Conservation (phyloP, 805 yeast species). For the Diddensiella transvaalensis region DNA sequence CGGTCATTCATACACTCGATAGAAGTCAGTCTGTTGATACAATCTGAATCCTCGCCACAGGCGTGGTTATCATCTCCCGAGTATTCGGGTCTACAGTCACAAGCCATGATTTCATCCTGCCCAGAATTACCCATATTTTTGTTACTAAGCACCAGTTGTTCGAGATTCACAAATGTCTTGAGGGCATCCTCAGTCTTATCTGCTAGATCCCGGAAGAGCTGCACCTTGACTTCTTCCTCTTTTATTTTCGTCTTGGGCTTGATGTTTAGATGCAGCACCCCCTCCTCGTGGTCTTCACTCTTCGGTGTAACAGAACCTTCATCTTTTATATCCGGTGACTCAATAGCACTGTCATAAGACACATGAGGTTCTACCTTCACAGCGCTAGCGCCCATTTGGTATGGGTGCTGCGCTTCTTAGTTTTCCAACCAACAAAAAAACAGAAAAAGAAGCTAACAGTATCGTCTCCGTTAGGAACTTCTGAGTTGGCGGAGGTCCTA, state of each 20-base stretch:
- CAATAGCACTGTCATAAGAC: background rate
- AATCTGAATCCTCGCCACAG: conserved; percentile 81
- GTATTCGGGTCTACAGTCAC: conserved; percentile 71
- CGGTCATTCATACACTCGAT: conserved; percentile 80
- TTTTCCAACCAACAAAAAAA: no score
- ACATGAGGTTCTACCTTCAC: background rate
- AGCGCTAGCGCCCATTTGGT: background rate
- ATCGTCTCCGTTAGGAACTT: no score
- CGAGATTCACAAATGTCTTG: conserved; percentile 51
- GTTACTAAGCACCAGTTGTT: conserved; percentile 58
- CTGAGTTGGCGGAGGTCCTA: background rate
- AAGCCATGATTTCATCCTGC: conserved; percentile 80
- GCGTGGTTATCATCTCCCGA: conserved; percentile 47
- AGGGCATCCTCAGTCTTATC: conserved; percentile 70
- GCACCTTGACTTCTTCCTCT: conserved; percentile 3
- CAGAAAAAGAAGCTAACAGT: no score
- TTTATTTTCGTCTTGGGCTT: background rate
- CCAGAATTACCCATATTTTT: conserved; percentile 66
- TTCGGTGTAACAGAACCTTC: background rate
- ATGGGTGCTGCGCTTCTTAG: no score
- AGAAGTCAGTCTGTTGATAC: conserved; percentile 88
- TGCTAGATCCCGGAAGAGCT: conserved; percentile 29
- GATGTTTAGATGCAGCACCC: no score
- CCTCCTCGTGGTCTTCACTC: background rate
- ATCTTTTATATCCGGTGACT: background rate